Conservation (phyloP, 1,284 basidiomycete species). For the Naganishia sp. region DNA sequence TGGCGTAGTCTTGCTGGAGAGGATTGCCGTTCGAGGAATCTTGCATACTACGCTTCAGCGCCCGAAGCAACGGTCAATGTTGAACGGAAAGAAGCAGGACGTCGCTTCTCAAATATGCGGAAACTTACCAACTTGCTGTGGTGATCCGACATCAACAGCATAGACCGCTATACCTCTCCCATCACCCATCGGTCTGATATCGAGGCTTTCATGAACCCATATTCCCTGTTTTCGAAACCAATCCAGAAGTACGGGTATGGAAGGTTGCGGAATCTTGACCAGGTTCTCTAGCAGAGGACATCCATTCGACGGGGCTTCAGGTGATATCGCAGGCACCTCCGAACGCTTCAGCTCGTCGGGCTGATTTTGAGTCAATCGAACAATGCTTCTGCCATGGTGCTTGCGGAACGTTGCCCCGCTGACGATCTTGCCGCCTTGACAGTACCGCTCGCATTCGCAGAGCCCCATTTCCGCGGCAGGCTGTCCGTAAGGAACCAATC, state of each 20-base stretch:
- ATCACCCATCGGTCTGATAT: slow-evolving; percentile 37
- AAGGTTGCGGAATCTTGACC: slow-evolving; percentile 19
- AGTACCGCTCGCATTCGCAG: slow-evolving; percentile 21
- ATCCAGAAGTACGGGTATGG: slow-evolving; percentile 30
- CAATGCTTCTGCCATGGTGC: background rate
- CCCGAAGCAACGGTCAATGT: background rate
- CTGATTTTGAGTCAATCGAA: background rate
- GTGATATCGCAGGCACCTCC: too few relatives aligned
- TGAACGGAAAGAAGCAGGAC: background rate
- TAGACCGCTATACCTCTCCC: slow-evolving; percentile 36
- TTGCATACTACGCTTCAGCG: slow-evolving; percentile 44
- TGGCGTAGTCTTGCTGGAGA: slow-evolving; percentile 45
- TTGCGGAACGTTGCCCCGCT: slow-evolving; percentile 11
- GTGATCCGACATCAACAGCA: slow-evolving; percentile 36
- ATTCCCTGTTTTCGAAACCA: slow-evolving; percentile 32
- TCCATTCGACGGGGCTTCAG: background rate
- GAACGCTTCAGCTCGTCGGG: background rate
- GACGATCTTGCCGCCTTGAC: slow-evolving; percentile 11
- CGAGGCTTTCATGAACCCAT: slow-evolving; percentile 33
- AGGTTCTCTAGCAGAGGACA: slow-evolving; percentile 4
- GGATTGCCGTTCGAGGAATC: slow-evolving; percentile 49
- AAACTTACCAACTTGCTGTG: slow-evolving; percentile 34
- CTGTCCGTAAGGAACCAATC: background rate
- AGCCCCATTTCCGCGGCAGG: slow-evolving; percentile 8
- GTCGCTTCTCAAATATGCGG: slow-evolving; percentile 22